Base-by-base conservation (phyloP, 306 rosid genomes). In the Lithocarpus polystachyus region DNA sequence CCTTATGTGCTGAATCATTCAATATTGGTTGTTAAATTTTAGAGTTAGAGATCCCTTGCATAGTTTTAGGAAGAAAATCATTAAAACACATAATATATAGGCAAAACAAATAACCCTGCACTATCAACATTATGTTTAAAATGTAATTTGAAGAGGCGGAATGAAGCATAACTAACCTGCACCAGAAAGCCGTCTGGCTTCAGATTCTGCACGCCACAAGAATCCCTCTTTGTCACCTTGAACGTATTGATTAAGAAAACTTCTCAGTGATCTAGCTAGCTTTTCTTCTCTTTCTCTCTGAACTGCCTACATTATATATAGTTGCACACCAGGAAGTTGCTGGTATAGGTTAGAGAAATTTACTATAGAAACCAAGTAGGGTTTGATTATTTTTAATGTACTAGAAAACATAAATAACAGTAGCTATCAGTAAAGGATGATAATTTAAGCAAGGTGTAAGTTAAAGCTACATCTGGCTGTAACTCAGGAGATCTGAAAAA, bases 251-350 rank as follows among this genome's bases (percentile, higher is more conserved):
- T 82, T 75, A 17, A 95, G 96, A 78, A 87, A 86, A 72, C 64
- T 90, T 67, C 75, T 89, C 71, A 95, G 86, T 20, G 60, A 64
- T 64, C 89, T 87, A 35, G 94, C 94, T 72, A 95, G 88, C 85
- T 83, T 91, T 84, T 95, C 99, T 76, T 93, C 99, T 83, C 99
- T 90, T 80, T 95, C 99, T 84, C 68, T 91, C 73, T 93, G 97
- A 68, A 93, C 91, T 60, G 84, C 93, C 98, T 95, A 80, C 72
- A 68, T n/a, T 28, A 40, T 29, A 64, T 64, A 77, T 61, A 70
- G 82, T 81, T 52, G 37, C 89, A 86, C 43, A 92, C 92, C 65
- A 95, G 88, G 84, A 75, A 56, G 29, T 53, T 68, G 24, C 28
- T 22, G 55, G 71, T 59, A 22, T 83, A 40, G 15, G 75, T 43